Percentiles rank a stretch among this genome's conserved stretches.
Evolutionary conservation across 129 eudicot genomes (phyloP).

Genomic region (Apium graveolens): DNA sequence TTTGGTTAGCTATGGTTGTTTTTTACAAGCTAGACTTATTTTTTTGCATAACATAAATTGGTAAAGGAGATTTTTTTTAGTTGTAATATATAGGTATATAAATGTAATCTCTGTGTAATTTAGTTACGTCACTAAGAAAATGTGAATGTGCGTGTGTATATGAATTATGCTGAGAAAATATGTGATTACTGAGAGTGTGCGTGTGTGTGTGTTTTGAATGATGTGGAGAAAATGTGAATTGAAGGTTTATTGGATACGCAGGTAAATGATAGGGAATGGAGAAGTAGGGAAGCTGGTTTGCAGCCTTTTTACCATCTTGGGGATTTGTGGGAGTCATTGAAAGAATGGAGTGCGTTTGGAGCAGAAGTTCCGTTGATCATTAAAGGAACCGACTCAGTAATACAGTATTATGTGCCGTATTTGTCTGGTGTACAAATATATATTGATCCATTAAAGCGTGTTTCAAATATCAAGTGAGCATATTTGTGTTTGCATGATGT

Average conservation of each 20-base stretch:
- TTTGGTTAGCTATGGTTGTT: not conserved
- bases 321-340: slow-evolving; percentile 58
- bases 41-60: not conserved
- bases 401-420: not conserved
- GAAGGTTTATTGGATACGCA: slow-evolving; percentile 15
- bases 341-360: slow-evolving; percentile 64
- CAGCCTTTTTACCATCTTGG: slow-evolving; percentile 40
- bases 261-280: slow-evolving; percentile 22
- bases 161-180: not conserved
- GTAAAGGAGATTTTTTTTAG: not conserved
- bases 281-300: slow-evolving; percentile 20
- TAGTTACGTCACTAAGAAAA: too few species aligned
- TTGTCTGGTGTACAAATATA: slow-evolving; percentile 55
- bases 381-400: slow-evolving; percentile 14
- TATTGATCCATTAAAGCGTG: not conserved
- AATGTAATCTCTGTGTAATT: not conserved
- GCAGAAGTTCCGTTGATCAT: slow-evolving; percentile 66
- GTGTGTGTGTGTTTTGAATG: not conserved
- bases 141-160: not conserved
- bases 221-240: not conserved
- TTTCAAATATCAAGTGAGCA: slow-evolving; percentile 9
- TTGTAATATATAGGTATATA: not conserved
- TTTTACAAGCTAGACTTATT: not conserved
- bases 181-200: not conserved
- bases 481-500: not conserved